Evolutionary conservation across 306 rosid species (phyloP).

Genomic region (Comarum palustre): DNA sequence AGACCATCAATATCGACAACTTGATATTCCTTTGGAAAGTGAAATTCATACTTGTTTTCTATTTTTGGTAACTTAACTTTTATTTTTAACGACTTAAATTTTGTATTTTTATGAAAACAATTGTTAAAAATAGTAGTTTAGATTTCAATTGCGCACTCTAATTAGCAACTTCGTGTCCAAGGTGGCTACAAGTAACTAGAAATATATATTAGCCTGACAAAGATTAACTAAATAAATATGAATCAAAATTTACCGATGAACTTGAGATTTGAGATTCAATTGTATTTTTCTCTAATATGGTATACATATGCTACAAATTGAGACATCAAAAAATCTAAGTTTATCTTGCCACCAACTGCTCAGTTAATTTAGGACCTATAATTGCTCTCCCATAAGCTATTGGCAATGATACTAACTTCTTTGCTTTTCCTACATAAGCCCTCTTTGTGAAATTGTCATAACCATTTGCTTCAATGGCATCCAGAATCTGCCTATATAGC

Average conservation of each 20-base stretch:
- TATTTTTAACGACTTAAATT: no score
- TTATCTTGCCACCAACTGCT: slow-evolving; percentile 43
- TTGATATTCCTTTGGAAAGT: no score
- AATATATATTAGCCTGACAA: background rate
- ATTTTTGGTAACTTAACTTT: no score
- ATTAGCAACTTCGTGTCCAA: no score
- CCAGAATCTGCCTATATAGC: slow-evolving; percentile 76
- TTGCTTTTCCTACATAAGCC: slow-evolving; percentile 75
- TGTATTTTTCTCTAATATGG: slow-evolving; percentile 12
- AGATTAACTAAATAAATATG: background rate
- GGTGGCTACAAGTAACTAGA: no score
- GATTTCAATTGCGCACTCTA: no score
- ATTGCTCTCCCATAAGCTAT: slow-evolving; percentile 68
- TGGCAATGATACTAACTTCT: slow-evolving; percentile 68
- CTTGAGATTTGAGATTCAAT: slow-evolving; percentile 5
- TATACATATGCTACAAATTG: slow-evolving; percentile 26
- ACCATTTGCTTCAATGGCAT: slow-evolving; percentile 91
- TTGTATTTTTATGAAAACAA: no score
- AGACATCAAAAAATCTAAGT: slow-evolving; percentile 6
- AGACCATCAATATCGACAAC: no score
- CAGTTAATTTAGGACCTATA: slow-evolving; percentile 41
- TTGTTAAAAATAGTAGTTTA: no score
- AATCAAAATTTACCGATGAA: slow-evolving; percentile 20
- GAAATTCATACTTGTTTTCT: no score
- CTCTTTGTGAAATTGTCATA: slow-evolving; percentile 85